A percentile compares a stretch with the other conserved stretches of the same genome.
These are phyloP conservation scores for Medicago truncatula DNA, from an alignment of 306 rosid species.

Conservation along the genomic window DNA sequence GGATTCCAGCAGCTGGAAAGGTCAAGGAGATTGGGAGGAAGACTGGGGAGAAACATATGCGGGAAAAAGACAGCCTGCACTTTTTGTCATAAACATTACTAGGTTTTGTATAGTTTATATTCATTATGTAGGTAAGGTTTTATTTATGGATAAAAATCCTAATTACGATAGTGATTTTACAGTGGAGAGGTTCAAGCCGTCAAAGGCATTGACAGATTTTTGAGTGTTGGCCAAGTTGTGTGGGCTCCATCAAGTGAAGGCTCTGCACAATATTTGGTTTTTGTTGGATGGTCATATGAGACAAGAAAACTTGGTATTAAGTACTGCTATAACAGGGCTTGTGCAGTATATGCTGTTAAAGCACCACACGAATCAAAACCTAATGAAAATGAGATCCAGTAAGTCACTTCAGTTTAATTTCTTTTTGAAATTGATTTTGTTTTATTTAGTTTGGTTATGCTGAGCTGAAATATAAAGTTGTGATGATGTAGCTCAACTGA, in stretches of 20 bases:
- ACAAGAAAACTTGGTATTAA: conserved; percentile 89
- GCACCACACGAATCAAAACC: conserved; percentile 62
- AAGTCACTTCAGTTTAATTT: conserved; percentile 48
- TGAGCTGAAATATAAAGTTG: conserved; percentile 33
- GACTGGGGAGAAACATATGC: conserved; percentile 97
- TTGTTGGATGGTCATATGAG: conserved; percentile 89
- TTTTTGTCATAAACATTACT: conserved; percentile 64
- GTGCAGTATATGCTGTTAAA: conserved; percentile 75
- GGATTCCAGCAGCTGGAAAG: conserved; percentile 79
- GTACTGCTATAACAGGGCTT: conserved; percentile 89
- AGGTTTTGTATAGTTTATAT: conserved; percentile 53
- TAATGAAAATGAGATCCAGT: conserved; percentile 61
- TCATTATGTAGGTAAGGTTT: neutral
- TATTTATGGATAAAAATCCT: conserved; percentile 21
- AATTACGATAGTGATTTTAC: conserved; percentile 36
- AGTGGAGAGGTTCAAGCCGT: conserved; percentile 85
- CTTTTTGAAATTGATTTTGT: conserved; percentile 24
- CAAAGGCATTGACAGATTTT: conserved; percentile 68
- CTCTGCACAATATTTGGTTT: conserved; percentile 66
- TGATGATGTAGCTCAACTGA: conserved; percentile 67
- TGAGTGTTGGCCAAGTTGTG: conserved; percentile 93
- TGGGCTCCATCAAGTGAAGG: conserved; percentile 79
- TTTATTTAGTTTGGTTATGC: conserved; percentile 37
- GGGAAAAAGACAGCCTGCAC: conserved; percentile 93
- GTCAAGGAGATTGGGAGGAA: conserved; percentile 91